Percentiles rank a stretch among this genome's conserved stretches.
Evolutionary conservation across 148 eudicot species (phyloP).

Genomic region (Camellia lanceoleosa): DNA sequence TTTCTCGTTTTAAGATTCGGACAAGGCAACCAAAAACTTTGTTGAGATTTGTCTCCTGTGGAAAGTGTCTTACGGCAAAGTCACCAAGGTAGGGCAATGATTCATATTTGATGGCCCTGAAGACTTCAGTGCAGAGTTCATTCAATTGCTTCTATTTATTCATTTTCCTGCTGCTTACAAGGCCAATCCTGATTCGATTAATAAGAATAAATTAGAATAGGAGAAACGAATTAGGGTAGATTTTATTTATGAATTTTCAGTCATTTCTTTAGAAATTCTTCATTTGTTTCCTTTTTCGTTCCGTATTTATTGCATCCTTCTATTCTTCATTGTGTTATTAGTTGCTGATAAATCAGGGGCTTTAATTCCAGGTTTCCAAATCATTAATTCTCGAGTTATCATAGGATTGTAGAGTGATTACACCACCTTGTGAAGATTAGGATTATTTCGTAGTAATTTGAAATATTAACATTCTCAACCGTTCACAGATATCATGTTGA

Average conservation of each 20-base stretch:
- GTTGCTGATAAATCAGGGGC: neutral
- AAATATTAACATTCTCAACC: too few relatives aligned
- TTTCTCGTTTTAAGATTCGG: constrained; percentile 57
- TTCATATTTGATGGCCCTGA: neutral
- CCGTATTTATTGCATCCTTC: neutral
- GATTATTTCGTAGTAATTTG: too few relatives aligned
- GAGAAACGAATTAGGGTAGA: constrained; percentile 18
- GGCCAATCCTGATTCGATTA: constrained; percentile 16
- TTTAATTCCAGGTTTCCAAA: too few relatives aligned
- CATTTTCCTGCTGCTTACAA: constrained; percentile 22
- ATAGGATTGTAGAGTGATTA: too few relatives aligned
- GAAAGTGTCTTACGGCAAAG: constrained; percentile 62
- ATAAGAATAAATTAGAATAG: constrained; percentile 17
- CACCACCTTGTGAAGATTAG: too few relatives aligned
- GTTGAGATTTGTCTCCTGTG: constrained; percentile 67
- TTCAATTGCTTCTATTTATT: constrained; percentile 24
- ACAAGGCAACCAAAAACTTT: constrained; percentile 51
- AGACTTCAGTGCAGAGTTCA: constrained; percentile 15
- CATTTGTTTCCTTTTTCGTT: neutral
- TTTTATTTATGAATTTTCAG: constrained; percentile 12
- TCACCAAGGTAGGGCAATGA: constrained; percentile 56
- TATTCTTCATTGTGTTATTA: neutral
- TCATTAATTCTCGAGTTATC: too few relatives aligned
- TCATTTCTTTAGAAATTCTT: constrained; percentile 6
- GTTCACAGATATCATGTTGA: too few relatives aligned